These are phyloP conservation scores for Scheffersomyces parashehatae DNA, from an alignment of 1,139 yeast genomes.

Conservation along the genomic window DNA sequence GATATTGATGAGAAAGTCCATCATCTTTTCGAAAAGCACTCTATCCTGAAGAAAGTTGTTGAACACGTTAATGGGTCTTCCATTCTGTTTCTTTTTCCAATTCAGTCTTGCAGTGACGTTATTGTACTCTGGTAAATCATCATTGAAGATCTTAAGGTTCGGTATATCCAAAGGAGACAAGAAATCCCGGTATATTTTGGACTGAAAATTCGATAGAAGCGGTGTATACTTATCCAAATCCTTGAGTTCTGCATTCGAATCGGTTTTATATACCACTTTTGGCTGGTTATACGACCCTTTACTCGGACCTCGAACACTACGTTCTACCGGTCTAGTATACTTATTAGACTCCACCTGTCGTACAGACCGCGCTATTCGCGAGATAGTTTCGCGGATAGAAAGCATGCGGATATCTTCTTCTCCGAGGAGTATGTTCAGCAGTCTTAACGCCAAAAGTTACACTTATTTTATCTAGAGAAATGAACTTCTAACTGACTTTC, in stretches of 20 bases:
- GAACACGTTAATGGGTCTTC: slow-evolving; percentile 10
- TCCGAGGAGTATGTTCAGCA: too few relatives aligned
- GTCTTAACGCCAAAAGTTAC: too few relatives aligned
- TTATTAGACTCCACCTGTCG: slow-evolving; percentile 18
- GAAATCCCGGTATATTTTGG: slow-evolving; percentile 34
- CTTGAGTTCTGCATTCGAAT: too few relatives aligned
- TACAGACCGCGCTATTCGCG: slow-evolving; percentile 22
- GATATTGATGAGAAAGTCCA: slow-evolving; percentile 30
- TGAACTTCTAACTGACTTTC: too few relatives aligned
- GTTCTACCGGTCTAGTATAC: not conserved
- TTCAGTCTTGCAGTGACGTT: slow-evolving; percentile 21
- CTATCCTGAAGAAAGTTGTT: slow-evolving; percentile 29
- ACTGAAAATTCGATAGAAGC: slow-evolving; percentile 15
- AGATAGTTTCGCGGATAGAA: slow-evolving; percentile 23
- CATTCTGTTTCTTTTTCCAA: slow-evolving; percentile 25
- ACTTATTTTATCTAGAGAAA: too few relatives aligned
- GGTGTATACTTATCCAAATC: not conserved
- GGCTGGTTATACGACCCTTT: not conserved
- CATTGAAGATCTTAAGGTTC: slow-evolving; percentile 33
- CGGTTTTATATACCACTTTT: not conserved
- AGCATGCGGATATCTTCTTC: slow-evolving; percentile 11
- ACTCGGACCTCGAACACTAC: not conserved
- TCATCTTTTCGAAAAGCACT: slow-evolving; percentile 29
- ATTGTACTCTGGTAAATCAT: slow-evolving; percentile 24
- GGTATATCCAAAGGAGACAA: slow-evolving; percentile 37